Conservation (phyloP, 129 eudicot species). For the Tagetes patula region DNA sequence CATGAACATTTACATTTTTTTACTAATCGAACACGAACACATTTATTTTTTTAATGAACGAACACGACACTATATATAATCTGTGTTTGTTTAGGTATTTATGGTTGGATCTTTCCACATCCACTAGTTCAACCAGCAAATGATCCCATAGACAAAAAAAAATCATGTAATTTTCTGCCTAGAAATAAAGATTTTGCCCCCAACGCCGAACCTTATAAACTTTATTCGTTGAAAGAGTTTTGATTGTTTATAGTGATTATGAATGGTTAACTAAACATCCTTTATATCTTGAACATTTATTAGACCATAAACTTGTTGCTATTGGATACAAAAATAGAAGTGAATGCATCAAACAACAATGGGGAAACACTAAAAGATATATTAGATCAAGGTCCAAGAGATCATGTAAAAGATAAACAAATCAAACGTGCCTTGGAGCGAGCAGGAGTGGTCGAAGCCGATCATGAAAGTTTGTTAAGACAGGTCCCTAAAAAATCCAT, state of each 20-base stretch:
- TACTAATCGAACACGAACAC: too few relatives aligned
- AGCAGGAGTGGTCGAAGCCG: constrained; percentile 29
- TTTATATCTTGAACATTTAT: not conserved
- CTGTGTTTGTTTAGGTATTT: too few relatives aligned
- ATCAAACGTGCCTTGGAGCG: constrained; percentile 20
- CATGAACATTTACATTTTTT: too few relatives aligned
- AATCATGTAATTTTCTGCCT: too few relatives aligned
- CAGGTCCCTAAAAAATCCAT: not conserved
- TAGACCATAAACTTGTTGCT: constrained; percentile 38
- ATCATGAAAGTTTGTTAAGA: not conserved
- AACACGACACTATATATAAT: too few relatives aligned
- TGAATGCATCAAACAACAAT: constrained; percentile 27
- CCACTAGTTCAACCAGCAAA: too few relatives aligned
- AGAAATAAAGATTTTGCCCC: too few relatives aligned
- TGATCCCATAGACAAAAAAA: too few relatives aligned
- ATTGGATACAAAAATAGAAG: constrained; percentile 25
- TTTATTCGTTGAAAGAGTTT: too few relatives aligned
- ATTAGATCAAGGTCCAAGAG: constrained; percentile 28
- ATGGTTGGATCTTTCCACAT: too few relatives aligned
- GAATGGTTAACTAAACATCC: not conserved
- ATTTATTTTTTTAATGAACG: too few relatives aligned
- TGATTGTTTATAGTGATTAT: not conserved
- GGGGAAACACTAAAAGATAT: constrained; percentile 34
- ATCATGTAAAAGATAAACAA: constrained; percentile 20
- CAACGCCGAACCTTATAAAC: too few relatives aligned